Evolutionary conservation across 345 rosid genomes (phyloP).

Genomic region (Lepidium sativum): DNA sequence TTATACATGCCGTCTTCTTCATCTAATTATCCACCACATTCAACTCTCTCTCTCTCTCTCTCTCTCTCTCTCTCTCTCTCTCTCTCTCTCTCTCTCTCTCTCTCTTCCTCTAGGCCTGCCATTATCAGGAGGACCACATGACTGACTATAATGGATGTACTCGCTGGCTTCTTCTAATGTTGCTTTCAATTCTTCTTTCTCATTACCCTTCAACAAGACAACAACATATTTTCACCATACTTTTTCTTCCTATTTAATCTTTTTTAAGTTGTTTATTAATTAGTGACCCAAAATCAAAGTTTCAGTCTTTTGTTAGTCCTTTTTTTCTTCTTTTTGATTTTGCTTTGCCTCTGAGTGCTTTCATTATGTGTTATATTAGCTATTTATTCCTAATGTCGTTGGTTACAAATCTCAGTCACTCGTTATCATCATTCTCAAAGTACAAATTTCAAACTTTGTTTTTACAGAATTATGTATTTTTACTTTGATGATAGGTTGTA

Average conservation of each 20-base stretch:
- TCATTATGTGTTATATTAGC: conserved; percentile 24
- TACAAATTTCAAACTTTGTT: conserved; percentile 16
- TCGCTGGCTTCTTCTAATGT: conserved; percentile 49
- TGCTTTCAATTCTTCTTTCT: conserved; percentile 51
- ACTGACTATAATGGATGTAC: conserved; percentile 33
- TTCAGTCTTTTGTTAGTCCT: conserved; percentile 2
- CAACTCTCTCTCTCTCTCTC: not conserved
- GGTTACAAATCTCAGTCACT: conserved; percentile 25
- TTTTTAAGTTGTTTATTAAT: no score
- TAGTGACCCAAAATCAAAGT: conserved; percentile 14
- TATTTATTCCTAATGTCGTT: conserved; percentile 17
- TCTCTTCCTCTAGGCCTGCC: conserved; percentile 44
- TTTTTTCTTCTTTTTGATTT: not conserved
- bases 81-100: no score
- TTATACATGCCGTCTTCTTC: conserved; percentile 55
- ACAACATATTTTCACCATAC: no score
- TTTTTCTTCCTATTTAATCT: no score
- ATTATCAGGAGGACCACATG: conserved; percentile 73
- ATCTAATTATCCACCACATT: conserved; percentile 12
- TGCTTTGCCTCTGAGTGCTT: conserved; percentile 17
- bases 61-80: not conserved
- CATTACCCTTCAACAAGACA: conserved; percentile 38
- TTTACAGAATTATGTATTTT: not conserved
- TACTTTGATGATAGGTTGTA: not conserved
- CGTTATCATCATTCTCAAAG: conserved; percentile 21